Percentiles rank a stretch among this genome's conserved stretches.
Evolutionary conservation across 1,284 basidiomycete species (phyloP).

Genomic region (Cryptococcus amylolentus): DNA sequence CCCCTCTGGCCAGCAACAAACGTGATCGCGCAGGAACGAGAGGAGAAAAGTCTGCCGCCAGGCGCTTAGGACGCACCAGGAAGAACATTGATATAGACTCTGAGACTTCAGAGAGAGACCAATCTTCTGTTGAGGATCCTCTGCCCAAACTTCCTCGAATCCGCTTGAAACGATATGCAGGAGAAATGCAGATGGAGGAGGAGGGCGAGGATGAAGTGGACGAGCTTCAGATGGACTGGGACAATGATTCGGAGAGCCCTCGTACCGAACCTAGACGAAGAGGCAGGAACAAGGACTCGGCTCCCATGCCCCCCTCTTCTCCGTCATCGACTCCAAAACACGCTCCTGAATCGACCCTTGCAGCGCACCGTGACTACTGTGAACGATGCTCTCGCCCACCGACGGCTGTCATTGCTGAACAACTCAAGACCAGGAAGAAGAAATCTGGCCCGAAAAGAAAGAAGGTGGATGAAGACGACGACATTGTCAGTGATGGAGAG

Average conservation of each 20-base stretch:
- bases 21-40: too few species aligned
- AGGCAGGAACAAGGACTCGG: conserved; percentile 42
- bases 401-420: conserved; percentile 28
- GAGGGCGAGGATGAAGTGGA: neutral
- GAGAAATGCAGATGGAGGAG: neutral
- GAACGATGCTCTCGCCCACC: conserved; percentile 35
- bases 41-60: too few species aligned
- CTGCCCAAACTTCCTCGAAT: too few species aligned
- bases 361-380: conserved; percentile 22
- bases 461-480: conserved; percentile 54
- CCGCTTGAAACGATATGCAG: too few species aligned
- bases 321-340: neutral
- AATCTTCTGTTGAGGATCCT: too few species aligned
- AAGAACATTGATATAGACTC: too few species aligned
- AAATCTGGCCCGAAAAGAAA: conserved; percentile 41
- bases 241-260: neutral
- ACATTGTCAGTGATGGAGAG: conserved; percentile 57
- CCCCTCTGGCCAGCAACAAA: too few species aligned
- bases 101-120: too few species aligned
- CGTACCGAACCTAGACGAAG: conserved; percentile 20
- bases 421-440: conserved; percentile 25
- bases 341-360: conserved; percentile 35
- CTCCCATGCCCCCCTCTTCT: too few species aligned
- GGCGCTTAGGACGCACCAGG: too few species aligned
- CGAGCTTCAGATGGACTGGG: neutral